Evolutionary conservation across 1,284 basidiomycete species (phyloP).

Genomic region (Prillingera fragicola): DNA sequence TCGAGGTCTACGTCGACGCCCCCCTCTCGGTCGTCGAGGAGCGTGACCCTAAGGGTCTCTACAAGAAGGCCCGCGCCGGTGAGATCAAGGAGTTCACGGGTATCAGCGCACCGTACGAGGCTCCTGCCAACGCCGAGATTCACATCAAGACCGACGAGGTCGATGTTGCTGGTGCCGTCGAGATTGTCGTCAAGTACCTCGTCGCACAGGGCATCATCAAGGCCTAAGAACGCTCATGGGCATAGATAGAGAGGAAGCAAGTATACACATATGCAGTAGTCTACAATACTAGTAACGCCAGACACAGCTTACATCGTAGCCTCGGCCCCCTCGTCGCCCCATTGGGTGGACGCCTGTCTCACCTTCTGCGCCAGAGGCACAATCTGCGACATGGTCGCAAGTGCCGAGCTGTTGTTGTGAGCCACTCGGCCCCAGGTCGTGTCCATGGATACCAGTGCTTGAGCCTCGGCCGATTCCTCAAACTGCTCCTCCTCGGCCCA

Average conservation of each 20-base stretch:
- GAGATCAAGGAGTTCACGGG: conserved; percentile 87
- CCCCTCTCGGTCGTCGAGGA: conserved; percentile 81
- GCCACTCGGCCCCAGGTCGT: conserved; percentile 12
- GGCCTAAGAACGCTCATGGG: conserved; percentile 8
- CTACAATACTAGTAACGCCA: background rate
- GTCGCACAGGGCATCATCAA: conserved; percentile 51
- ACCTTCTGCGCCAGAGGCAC: conserved; percentile 11
- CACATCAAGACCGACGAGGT: conserved; percentile 84
- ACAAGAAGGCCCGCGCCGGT: conserved; percentile 92
- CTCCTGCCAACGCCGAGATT: conserved; percentile 78
- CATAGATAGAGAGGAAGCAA: background rate
- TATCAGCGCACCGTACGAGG: conserved; percentile 94
- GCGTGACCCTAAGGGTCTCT: conserved; percentile 95
- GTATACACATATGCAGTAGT: conserved; percentile 5
- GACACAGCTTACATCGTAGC: background rate
- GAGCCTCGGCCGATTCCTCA: conserved; percentile 15
- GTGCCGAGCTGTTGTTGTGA: conserved; percentile 6
- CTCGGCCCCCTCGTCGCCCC: background rate
- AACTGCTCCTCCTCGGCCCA: conserved; percentile 17
- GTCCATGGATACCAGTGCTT: conserved; percentile 18
- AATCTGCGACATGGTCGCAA: conserved; percentile 10
- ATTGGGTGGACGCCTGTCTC: conserved; percentile 7
- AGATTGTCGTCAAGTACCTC: conserved; percentile 78
- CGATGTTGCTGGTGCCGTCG: conserved; percentile 73
- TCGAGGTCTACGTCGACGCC: conserved; percentile 94